Percentiles rank a stretch among this genome's conserved stretches.
Conservation (phyloP, 2,329 filamentous ascomycete genomes). For the Cercospora brassicicola region DNA sequence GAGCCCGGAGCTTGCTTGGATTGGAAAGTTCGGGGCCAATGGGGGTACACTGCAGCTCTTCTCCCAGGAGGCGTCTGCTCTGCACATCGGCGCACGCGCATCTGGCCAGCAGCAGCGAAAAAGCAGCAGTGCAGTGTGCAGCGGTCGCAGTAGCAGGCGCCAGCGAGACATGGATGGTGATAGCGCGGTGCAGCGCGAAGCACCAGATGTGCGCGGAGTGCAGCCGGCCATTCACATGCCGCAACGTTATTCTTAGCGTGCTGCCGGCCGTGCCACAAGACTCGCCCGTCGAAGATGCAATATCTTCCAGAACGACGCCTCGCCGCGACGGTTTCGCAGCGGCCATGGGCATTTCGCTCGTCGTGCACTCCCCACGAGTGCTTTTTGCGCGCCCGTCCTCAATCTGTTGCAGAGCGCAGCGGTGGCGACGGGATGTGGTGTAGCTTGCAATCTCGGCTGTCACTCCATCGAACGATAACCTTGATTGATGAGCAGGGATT, state of each 20-base stretch:
- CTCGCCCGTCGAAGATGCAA: not conserved
- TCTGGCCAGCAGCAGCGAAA: not conserved
- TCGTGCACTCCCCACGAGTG: not conserved
- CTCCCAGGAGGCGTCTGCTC: not conserved
- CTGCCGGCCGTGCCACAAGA: not conserved
- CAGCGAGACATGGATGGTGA: conserved; percentile 1
- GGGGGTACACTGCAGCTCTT: not conserved
- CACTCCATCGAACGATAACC: not conserved
- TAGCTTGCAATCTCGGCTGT: not conserved
- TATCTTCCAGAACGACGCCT: not conserved
- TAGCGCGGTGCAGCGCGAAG: not conserved
- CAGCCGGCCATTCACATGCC: conserved; percentile 1
- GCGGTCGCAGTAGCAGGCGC: not conserved
- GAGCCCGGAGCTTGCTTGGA: not conserved
- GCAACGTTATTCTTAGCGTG: not conserved
- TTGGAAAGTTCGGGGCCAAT: not conserved
- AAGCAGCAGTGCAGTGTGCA: not conserved
- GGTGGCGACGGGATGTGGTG: not conserved
- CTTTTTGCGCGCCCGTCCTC: not conserved
- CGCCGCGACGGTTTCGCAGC: not conserved
- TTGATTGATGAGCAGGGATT: not conserved
- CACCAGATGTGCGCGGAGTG: not conserved
- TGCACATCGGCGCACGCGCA: not conserved
- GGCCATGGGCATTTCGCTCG: not conserved
- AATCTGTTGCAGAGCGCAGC: not conserved